Evolutionary conservation across 306 rosid species (phyloP), one percentile per base, ranked within the genome.

Genomic region (Luffa acutangula): DNA sequence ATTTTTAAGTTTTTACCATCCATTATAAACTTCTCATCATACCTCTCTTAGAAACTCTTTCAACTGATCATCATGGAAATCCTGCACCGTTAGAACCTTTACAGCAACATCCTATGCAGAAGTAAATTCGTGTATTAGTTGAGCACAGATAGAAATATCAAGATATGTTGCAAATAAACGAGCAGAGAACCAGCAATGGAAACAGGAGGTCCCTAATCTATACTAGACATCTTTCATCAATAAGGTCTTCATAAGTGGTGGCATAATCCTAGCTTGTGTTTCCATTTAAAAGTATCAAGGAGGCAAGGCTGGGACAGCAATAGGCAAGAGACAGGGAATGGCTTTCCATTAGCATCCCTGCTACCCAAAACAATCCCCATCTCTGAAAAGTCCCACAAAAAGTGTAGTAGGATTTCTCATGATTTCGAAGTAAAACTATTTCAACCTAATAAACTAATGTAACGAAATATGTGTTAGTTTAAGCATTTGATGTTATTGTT

Each of bases 11-110:
- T 39, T 76, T 43, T 20, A 72, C 37, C 77, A 72, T 43, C 39
- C 9, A 20, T n/a, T n/a, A 42, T 7, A 53, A 18, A 58, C 8
- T 33, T 15, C 25, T n/a, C 45, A 66, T 66, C 46, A 39, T 79
- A 91, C 99, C 99, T 95, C 99, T 69, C 99, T 87, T 54, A 95
- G 84, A 82, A 95, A 95, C 82, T 95, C 99, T 83, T 85, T 95
- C 85, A 95, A 83, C 65, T 88, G 93, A 80, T 95, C 97, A 60
- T 95, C 99, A 14, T 82, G 83, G 85, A 95, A 93, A 85, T 95
- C 96, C 82, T 95, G 97, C 81, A 89, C 84, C 45, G 91, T 85
- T 78, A 95, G 82, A 84, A 95, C 97, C 85, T 95, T 95, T 67
- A 95, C 99, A 14, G 99, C 99, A 80, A 95, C 99, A 76, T 95